Conservation (phyloP, 192 early-diverging fungal genomes). For the Coemansia aciculifera region DNA sequence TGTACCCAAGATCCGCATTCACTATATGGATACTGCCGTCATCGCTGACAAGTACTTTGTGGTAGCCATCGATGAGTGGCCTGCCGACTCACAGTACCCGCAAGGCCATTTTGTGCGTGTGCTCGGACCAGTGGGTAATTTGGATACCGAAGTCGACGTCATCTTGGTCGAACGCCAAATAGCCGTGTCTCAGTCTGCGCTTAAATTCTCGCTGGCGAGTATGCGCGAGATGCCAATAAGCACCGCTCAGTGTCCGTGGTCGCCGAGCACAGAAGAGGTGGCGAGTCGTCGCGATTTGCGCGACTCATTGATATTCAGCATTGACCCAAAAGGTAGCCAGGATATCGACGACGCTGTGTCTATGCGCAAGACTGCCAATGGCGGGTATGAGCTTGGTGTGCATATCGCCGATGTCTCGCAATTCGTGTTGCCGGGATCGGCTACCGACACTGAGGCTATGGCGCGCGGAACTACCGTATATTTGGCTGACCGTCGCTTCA, state of each 20-base stretch:
- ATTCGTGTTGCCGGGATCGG: constrained; percentile 64
- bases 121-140: constrained; percentile 63
- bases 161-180: constrained; percentile 78
- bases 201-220: constrained; percentile 64
- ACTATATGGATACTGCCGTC: constrained; percentile 59
- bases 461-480: constrained; percentile 77
- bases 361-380: constrained; percentile 52
- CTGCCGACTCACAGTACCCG: constrained; percentile 68
- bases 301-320: constrained; percentile 60
- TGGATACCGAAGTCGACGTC: constrained; percentile 74
- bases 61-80: constrained; percentile 73
- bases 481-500: constrained; percentile 76
- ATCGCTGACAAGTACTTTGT: constrained; percentile 68
- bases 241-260: constrained; percentile 57
- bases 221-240: constrained; percentile 69
- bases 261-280: constrained; percentile 44
- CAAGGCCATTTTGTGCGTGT: constrained; percentile 74
- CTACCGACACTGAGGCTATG: constrained; percentile 69
- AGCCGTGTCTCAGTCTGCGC: constrained; percentile 70
- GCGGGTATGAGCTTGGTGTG: constrained; percentile 67
- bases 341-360: constrained; percentile 83
- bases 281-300: constrained; percentile 36
- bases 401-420: constrained; percentile 78
- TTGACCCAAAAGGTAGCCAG: constrained; percentile 75
- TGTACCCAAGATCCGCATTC: constrained; percentile 77